Conservation (phyloP, 1,284 basidiomycete genomes). For the Uromyces viciae-fabae region DNA sequence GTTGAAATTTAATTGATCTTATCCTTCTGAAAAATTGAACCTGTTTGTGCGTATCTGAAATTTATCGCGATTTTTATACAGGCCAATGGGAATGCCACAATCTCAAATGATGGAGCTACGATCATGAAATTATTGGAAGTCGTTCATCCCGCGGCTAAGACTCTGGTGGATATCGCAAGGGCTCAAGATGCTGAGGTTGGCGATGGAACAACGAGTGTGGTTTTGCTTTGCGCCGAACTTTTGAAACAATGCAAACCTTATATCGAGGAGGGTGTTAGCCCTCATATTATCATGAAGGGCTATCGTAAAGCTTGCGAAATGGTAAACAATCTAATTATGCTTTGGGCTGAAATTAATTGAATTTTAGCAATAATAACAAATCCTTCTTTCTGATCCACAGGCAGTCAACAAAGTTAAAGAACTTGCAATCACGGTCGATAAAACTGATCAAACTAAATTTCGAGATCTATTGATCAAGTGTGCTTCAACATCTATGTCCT, state of each 20-base stretch:
- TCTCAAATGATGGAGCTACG: conserved; percentile 95
- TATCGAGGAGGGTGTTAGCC: conserved; percentile 95
- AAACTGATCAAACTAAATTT: conserved; percentile 81
- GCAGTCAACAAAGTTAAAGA: conserved; percentile 81
- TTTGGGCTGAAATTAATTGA: not conserved
- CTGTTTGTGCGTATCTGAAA: not conserved
- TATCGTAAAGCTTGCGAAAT: conserved; percentile 82
- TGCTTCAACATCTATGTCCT: conserved; percentile 98
- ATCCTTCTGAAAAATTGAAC: not conserved
- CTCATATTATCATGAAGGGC: conserved; percentile 96
- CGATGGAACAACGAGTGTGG: conserved; percentile 95
- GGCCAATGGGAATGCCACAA: conserved; percentile 88
- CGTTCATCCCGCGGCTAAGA: conserved; percentile 92
- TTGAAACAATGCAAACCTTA: conserved; percentile 86
- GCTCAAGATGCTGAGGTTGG: conserved; percentile 98
- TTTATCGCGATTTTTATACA: not conserved
- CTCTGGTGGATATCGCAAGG: conserved; percentile 92
- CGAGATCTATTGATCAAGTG: conserved; percentile 90
- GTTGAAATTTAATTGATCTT: not conserved
- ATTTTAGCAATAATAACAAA: not conserved
- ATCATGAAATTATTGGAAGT: conserved; percentile 96
- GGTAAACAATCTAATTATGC: conserved; percentile 56
- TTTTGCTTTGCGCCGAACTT: conserved; percentile 86
- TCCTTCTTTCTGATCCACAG: conserved; percentile 57
- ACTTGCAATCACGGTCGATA: conserved; percentile 86